A percentile compares a stretch with the other conserved stretches of the same genome.
These are phyloP conservation scores for Lunasporangiospora selenospora DNA, from an alignment of 192 early-diverging fungal species.

Conservation along the genomic window DNA sequence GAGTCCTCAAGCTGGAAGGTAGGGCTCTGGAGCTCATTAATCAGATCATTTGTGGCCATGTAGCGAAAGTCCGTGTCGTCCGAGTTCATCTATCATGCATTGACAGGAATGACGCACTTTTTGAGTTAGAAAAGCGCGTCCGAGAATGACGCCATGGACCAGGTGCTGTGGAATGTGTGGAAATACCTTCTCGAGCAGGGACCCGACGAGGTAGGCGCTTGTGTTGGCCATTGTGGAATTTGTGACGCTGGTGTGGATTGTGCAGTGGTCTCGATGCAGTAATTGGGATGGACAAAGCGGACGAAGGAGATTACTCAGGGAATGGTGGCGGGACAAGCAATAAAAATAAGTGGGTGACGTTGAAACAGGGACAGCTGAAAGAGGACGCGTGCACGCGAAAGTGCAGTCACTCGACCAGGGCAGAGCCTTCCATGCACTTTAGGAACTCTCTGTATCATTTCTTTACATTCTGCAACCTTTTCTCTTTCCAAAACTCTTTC, in stretches of 20 bases:
- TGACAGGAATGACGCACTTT: background rate
- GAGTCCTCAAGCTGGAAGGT: slow-evolving; percentile 60
- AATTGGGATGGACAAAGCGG: background rate
- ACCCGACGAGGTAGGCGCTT: slow-evolving; percentile 70
- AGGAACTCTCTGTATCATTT: no score
- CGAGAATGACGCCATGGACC: no score
- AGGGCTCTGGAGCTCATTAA: slow-evolving; percentile 71
- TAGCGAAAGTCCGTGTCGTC: slow-evolving; percentile 86
- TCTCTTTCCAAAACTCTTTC: no score
- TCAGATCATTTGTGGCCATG: slow-evolving; percentile 86
- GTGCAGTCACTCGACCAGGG: no score
- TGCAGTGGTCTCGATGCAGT: background rate
- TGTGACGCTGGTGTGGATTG: background rate
- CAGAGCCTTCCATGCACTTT: no score
- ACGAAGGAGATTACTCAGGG: background rate
- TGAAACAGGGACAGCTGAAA: no score
- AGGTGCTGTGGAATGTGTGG: no score
- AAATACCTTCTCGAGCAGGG: slow-evolving; percentile 74
- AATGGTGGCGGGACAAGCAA: slow-evolving; percentile 1
- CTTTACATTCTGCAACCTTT: no score
- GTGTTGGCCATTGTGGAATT: slow-evolving; percentile 48
- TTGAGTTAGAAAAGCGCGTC: no score
- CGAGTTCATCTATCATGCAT: slow-evolving; percentile 56
- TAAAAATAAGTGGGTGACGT: background rate
- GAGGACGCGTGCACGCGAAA: background rate